Evolutionary conservation across 2,329 filamentous ascomycete species (phyloP).

Genomic region (Botrytis tulipae): DNA sequence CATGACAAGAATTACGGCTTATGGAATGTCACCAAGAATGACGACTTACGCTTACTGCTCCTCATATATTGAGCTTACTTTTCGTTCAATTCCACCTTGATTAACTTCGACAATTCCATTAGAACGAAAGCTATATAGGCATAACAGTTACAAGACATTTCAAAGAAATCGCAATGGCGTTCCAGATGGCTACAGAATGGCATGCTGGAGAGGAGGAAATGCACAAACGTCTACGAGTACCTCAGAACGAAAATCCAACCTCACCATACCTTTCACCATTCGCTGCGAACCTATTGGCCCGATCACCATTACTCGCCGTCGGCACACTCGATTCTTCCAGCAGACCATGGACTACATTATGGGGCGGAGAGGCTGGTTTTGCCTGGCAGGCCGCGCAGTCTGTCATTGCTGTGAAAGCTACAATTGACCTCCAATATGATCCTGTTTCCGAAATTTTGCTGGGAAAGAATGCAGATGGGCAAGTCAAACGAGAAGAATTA

Average conservation of each 20-base stretch:
- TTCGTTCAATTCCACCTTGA: background rate
- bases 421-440: slow-evolving; percentile 61
- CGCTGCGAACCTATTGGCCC: slow-evolving; percentile 58
- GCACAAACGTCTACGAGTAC: slow-evolving; percentile 59
- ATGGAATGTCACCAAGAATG: slow-evolving; percentile 1
- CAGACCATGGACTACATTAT: slow-evolving; percentile 72
- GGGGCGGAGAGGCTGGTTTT: slow-evolving; percentile 72
- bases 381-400: slow-evolving; percentile 58
- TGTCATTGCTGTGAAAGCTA: slow-evolving; percentile 60
- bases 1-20: background rate
- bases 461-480: slow-evolving; percentile 46
- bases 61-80: background rate
- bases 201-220: slow-evolving; percentile 64
- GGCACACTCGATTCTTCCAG: slow-evolving; percentile 65
- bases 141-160: background rate
- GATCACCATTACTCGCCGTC: slow-evolving; percentile 66
- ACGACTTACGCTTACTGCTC: background rate
- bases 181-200: slow-evolving; percentile 35
- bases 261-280: slow-evolving; percentile 58
- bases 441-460: slow-evolving; percentile 67
- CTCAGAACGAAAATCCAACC: slow-evolving; percentile 63
- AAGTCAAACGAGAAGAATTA: slow-evolving; percentile 36
- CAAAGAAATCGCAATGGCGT: slow-evolving; percentile 10
- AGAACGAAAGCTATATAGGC: background rate
- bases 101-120: background rate